Percentiles rank a stretch among this genome's conserved stretches.
Evolutionary conservation across 352 stramenopile species (phyloP).

Genomic region (Phytophthora meadii): DNA sequence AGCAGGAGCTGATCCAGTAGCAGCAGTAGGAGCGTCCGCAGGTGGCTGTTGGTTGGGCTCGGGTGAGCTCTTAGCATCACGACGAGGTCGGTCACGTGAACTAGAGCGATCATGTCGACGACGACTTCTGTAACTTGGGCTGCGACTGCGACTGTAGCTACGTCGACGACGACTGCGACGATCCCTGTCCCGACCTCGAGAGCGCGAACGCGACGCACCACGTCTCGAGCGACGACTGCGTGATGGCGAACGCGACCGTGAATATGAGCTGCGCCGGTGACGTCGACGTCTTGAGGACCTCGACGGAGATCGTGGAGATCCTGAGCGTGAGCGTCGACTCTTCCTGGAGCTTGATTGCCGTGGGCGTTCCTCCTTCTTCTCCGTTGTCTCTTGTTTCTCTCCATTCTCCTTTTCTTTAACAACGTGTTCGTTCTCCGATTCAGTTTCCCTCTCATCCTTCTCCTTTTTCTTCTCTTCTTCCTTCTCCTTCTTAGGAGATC

Average conservation of each 20-base stretch:
- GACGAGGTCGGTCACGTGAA: conserved; percentile 56
- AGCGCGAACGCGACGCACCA: conserved; percentile 53
- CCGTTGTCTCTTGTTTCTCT: conserved; percentile 18
- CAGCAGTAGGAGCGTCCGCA: conserved; percentile 13
- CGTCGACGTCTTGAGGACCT: conserved; percentile 60
- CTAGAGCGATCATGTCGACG: conserved; percentile 58
- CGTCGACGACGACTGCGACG: conserved; percentile 40
- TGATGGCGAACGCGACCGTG: conserved; percentile 55
- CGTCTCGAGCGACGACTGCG: conserved; percentile 47
- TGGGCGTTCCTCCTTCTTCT: conserved; percentile 22
- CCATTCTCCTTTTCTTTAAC: conserved; percentile 18
- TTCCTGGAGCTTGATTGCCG: conserved; percentile 36
- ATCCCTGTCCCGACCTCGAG: conserved; percentile 44
- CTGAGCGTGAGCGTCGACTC: conserved; percentile 62
- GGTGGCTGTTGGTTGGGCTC: conserved; percentile 51
- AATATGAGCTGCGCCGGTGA: conserved; percentile 47
- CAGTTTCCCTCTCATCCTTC: conserved; percentile 7
- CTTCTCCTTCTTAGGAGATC: conserved; percentile 29
- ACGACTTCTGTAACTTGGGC: conserved; percentile 59
- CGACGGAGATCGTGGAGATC: conserved; percentile 58
- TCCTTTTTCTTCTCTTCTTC: conserved; percentile 17
- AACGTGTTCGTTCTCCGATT: conserved; percentile 27
- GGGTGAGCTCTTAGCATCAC: conserved; percentile 62
- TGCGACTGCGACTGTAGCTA: conserved; percentile 52
- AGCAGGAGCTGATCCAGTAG: conserved; percentile 16